phyloP scores from a whole-genome alignment of 176 grass and related monocot genomes.

The Paspalum vaginatum region DNA sequence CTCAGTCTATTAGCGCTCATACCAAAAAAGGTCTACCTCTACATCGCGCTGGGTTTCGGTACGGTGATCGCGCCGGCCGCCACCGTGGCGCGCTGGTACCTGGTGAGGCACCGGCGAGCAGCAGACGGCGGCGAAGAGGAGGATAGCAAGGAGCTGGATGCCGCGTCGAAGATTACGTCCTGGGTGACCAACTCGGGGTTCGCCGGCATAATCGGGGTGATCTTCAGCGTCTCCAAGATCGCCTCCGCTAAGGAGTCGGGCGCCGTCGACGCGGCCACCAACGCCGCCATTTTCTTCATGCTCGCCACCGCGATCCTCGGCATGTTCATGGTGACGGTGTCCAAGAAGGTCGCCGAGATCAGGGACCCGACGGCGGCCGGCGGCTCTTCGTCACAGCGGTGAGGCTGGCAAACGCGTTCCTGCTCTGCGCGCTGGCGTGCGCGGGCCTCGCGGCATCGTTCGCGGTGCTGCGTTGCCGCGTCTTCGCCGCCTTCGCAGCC shows the following conservation, averaged over 20 bases:
- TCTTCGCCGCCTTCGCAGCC: slow-evolving; percentile 19
- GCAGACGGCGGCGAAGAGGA: no score
- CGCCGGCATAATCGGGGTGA: background rate
- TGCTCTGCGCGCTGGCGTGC: slow-evolving; percentile 21
- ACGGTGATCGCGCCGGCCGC: rapidly evolving
- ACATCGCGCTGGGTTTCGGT: background rate
- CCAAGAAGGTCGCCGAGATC: background rate
- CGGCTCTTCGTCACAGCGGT: background rate
- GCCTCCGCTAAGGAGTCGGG: background rate
- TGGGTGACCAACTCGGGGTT: background rate
- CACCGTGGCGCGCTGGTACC: background rate
- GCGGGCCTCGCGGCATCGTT: background rate
- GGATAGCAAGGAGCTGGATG: background rate
- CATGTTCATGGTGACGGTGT: background rate
- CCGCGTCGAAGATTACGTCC: background rate
- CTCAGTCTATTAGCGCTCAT: background rate
- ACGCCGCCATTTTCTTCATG: slow-evolving; percentile 20
- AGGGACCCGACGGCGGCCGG: background rate
- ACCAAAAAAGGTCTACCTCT: background rate
- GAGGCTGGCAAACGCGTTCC: background rate
- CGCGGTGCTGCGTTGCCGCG: background rate
- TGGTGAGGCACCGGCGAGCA: background rate
- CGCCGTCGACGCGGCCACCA: background rate
- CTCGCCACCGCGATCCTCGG: slow-evolving; percentile 14
- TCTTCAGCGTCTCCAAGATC: background rate